phyloP scores from a whole-genome alignment of 768 basidiomycete species.

The Trametes coccinea region DNA sequence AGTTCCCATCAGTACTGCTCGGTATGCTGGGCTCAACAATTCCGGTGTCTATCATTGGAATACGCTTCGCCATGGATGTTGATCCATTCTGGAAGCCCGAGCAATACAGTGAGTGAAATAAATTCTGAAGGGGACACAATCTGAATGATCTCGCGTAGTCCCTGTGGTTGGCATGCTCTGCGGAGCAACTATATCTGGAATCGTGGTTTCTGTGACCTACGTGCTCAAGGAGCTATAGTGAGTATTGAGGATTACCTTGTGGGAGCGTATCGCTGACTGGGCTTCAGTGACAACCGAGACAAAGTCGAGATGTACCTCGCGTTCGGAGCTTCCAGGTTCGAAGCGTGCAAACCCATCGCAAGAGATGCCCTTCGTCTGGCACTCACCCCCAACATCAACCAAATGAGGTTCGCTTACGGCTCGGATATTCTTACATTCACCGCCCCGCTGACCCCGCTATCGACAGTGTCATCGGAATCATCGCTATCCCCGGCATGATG shows the following conservation, averaged over 20 bases:
- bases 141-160: conserved; percentile 42
- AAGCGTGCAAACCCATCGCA: conserved; percentile 80
- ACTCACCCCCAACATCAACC: conserved; percentile 78
- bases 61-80: conserved; percentile 72
- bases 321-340: conserved; percentile 80
- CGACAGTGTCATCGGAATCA: conserved; percentile 68
- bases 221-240: conserved; percentile 79
- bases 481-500: conserved; percentile 90
- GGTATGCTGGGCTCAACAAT: conserved; percentile 77
- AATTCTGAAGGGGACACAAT: no score
- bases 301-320: conserved; percentile 86
- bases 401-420: conserved; percentile 65
- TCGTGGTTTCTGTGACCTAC: conserved; percentile 68
- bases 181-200: conserved; percentile 73
- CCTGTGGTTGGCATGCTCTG: conserved; percentile 87
- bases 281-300: conserved; percentile 72
- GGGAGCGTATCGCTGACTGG: neutral
- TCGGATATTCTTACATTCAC: no score
- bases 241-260: conserved; percentile 26
- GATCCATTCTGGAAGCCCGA: conserved; percentile 83
- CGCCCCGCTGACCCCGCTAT: neutral
- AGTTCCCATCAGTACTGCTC: conserved; percentile 68
- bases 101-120: conserved; percentile 61
- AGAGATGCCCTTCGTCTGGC: conserved; percentile 78
- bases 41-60: conserved; percentile 76